Percentiles rank a stretch among this genome's conserved stretches.
Evolutionary conservation across 2,329 filamentous ascomycete species (phyloP).

Genomic region (Ophiognomonia clavigignenti-juglandacearum): DNA sequence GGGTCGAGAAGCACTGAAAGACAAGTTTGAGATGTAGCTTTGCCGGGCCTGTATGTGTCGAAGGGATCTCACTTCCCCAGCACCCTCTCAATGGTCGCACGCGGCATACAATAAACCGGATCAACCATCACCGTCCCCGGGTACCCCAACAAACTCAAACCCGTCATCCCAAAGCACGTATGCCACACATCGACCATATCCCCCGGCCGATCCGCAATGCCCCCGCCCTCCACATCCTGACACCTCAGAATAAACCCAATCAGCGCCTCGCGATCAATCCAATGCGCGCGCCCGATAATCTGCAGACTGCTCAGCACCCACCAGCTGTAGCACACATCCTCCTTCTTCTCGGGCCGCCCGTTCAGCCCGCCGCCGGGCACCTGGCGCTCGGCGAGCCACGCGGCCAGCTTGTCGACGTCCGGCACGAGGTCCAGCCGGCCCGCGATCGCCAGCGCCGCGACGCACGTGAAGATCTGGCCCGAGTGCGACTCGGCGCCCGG

Average conservation of each 20-base stretch:
- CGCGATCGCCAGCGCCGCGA: constrained; percentile 81
- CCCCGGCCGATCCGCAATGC: constrained; percentile 83
- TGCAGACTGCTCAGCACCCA: constrained; percentile 92
- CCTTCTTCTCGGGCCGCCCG: constrained; percentile 88
- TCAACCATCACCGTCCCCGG: constrained; percentile 76
- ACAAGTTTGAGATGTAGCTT: constrained; percentile 1
- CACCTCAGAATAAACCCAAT: constrained; percentile 78
- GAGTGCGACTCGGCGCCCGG: constrained; percentile 93
- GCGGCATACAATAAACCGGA: constrained; percentile 82
- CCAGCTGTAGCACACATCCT: constrained; percentile 99
- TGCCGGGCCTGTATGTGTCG: background rate
- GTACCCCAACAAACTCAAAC: constrained; percentile 77
- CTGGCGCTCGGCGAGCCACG: constrained; percentile 92
- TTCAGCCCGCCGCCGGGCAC: constrained; percentile 84
- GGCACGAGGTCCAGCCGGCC: constrained; percentile 76
- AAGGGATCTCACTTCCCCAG: constrained; percentile 33
- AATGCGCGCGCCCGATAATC: constrained; percentile 83
- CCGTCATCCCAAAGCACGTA: constrained; percentile 83
- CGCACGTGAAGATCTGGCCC: constrained; percentile 92
- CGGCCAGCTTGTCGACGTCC: constrained; percentile 74
- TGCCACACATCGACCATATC: constrained; percentile 98
- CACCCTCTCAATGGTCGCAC: constrained; percentile 57
- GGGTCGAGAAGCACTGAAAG: constrained; percentile 8
- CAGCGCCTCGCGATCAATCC: constrained; percentile 84
- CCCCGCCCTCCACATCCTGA: constrained; percentile 80